Evolutionary conservation across 108 stramenopile species (phyloP).

Genomic region (Cyclostephanos invisitatus): DNA sequence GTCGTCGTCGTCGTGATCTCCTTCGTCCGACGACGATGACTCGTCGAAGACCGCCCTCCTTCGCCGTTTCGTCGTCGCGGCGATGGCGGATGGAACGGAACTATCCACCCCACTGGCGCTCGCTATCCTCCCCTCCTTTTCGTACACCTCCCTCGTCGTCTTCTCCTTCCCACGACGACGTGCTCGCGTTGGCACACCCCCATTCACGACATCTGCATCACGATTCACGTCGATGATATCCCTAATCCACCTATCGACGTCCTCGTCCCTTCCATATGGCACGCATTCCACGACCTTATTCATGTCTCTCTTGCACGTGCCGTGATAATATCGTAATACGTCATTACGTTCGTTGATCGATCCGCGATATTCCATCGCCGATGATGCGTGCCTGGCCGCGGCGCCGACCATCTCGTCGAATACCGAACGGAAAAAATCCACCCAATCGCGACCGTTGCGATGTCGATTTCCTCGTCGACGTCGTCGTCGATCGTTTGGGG

Average conservation of each 20-base stretch:
- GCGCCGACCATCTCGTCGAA: conserved; percentile 24
- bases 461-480: background rate
- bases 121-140: background rate
- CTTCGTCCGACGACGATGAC: conserved; percentile 24
- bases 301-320: conserved; percentile 30
- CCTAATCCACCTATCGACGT: conserved; percentile 25
- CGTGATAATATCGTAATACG: conserved; percentile 31
- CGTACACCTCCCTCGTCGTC: conserved; percentile 10
- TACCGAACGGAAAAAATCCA: conserved; percentile 33
- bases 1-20: background rate
- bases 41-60: conserved; percentile 13
- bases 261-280: conserved; percentile 3
- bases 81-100: too few relatives aligned
- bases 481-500: too few relatives aligned
- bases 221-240: conserved; percentile 29
- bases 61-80: background rate
- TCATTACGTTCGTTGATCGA: conserved; percentile 18
- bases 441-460: conserved; percentile 21
- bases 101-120: background rate
- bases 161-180: conserved; percentile 22
- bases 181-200: too few relatives aligned
- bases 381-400: background rate
- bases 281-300: conserved; percentile 32
- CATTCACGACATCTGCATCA: too few relatives aligned
- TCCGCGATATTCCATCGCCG: conserved; percentile 13